phyloP scores from a whole-genome alignment of 2,329 filamentous ascomycete genomes.

The Neonectria neomacrospora region DNA sequence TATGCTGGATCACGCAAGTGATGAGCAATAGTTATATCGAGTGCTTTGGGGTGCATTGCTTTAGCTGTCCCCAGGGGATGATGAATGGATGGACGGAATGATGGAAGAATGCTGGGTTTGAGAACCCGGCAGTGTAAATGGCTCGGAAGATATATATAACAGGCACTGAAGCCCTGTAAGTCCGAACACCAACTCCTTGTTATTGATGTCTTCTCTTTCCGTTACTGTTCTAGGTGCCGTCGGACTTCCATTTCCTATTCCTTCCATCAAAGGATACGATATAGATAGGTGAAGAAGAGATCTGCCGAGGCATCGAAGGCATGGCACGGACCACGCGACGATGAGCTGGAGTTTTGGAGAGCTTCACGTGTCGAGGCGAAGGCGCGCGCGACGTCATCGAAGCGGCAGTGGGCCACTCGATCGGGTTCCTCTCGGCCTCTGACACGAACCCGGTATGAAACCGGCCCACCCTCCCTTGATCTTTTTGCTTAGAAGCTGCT shows the following conservation, averaged over 20 bases:
- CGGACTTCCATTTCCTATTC: background rate
- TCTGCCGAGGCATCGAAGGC: constrained; percentile 16
- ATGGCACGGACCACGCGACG: constrained; percentile 19
- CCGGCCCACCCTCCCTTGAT: constrained; percentile 33
- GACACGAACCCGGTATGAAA: constrained; percentile 29
- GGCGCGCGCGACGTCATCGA: constrained; percentile 30
- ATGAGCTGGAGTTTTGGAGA: constrained; percentile 5
- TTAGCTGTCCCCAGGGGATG: background rate
- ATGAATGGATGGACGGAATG: background rate
- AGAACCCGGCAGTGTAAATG: background rate
- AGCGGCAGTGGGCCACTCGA: constrained; percentile 12
- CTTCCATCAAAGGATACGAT: background rate
- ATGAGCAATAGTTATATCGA: background rate
- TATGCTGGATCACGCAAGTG: constrained; percentile 13
- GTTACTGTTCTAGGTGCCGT: background rate
- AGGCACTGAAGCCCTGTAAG: background rate
- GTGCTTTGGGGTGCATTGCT: background rate
- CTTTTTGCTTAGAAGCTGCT: constrained; percentile 18
- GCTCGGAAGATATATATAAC: background rate
- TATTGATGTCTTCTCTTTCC: no score
- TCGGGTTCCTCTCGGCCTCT: constrained; percentile 3
- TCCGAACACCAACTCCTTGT: background rate
- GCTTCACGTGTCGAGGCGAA: constrained; percentile 40
- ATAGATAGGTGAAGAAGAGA: background rate
- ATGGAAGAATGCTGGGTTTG: no score